Percentiles rank a stretch among this genome's conserved stretches.
phyloP scores from a whole-genome alignment of 2,329 filamentous ascomycete genomes.

The Fusarium sp. region DNA sequence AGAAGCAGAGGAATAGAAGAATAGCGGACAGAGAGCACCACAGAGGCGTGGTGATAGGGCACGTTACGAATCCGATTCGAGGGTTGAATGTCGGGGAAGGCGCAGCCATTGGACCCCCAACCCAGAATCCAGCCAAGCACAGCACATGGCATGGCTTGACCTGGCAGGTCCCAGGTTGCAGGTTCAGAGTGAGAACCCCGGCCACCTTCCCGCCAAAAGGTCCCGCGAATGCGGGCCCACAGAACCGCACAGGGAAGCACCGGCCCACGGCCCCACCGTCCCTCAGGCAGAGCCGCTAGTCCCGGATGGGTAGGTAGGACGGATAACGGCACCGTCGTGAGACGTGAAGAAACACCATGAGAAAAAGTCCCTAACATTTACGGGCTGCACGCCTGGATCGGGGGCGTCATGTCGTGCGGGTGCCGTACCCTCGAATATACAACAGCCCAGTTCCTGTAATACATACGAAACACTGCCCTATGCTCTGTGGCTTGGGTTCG shows the following conservation, averaged over 20 bases:
- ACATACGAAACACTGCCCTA: too few relatives aligned
- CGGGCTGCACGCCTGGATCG: too few relatives aligned
- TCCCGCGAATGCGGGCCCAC: conserved; percentile 47
- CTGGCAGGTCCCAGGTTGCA: conserved; percentile 38
- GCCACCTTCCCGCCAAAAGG: conserved; percentile 49
- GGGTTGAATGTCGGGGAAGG: conserved; percentile 32
- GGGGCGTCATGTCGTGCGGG: neutral
- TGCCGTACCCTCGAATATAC: neutral
- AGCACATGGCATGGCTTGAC: conserved; percentile 42
- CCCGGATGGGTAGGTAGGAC: conserved; percentile 45
- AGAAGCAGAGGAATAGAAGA: conserved; percentile 1
- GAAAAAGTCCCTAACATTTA: conserved; percentile 21
- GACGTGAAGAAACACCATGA: conserved; percentile 21
- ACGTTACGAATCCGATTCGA: conserved; percentile 26
- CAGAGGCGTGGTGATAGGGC: conserved; percentile 9
- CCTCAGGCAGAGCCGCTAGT: conserved; percentile 39
- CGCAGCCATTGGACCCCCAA: conserved; percentile 12
- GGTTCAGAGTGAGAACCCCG: conserved; percentile 44
- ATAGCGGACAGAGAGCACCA: neutral
- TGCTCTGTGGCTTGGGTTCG: neutral
- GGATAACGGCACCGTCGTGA: conserved; percentile 35
- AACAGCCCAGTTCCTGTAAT: too few relatives aligned
- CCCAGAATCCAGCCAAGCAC: conserved; percentile 23
- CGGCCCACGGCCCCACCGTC: conserved; percentile 37
- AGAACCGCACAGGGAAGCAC: conserved; percentile 45